Percentiles rank a stretch among this genome's conserved stretches.
Evolutionary conservation across 2,329 filamentous ascomycete genomes (phyloP).

Genomic region (Didymosphaeria variabile): DNA sequence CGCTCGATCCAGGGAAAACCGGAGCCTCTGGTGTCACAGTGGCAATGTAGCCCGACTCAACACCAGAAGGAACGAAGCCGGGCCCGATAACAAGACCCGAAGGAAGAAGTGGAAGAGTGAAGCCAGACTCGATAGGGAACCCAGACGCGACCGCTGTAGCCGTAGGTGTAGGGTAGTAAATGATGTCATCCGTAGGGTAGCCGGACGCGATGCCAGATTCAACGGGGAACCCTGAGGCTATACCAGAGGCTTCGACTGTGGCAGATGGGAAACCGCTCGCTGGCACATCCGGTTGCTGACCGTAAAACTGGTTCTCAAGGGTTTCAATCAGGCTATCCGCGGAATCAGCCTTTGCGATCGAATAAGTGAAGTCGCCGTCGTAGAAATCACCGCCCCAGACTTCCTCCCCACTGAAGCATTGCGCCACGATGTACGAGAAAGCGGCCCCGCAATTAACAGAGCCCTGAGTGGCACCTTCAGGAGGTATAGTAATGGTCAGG

Average conservation of each 20-base stretch:
- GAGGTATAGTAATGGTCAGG: not conserved
- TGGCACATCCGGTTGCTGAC: not conserved
- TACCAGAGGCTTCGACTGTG: not conserved
- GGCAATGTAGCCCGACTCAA: not conserved
- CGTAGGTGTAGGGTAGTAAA: not conserved
- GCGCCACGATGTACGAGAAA: not conserved
- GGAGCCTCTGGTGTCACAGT: not conserved
- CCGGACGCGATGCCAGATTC: not conserved
- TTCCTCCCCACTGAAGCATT: not conserved
- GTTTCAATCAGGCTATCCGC: not conserved
- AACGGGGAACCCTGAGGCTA: not conserved
- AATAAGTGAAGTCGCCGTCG: not conserved
- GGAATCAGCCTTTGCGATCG: not conserved
- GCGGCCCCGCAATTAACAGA: not conserved
- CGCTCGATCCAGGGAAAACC: not conserved
- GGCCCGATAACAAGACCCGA: not conserved
- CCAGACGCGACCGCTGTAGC: not conserved
- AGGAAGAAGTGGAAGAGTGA: not conserved
- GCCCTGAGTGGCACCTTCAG: not conserved
- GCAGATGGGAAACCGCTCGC: not conserved
- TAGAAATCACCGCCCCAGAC: conserved; percentile 1
- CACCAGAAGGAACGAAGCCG: not conserved
- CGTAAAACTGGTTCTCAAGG: not conserved
- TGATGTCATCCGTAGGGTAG: not conserved
- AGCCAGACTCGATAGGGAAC: not conserved